Base-by-base conservation (phyloP, 768 basidiomycete species). In the Pisolithus orientalis region DNA sequence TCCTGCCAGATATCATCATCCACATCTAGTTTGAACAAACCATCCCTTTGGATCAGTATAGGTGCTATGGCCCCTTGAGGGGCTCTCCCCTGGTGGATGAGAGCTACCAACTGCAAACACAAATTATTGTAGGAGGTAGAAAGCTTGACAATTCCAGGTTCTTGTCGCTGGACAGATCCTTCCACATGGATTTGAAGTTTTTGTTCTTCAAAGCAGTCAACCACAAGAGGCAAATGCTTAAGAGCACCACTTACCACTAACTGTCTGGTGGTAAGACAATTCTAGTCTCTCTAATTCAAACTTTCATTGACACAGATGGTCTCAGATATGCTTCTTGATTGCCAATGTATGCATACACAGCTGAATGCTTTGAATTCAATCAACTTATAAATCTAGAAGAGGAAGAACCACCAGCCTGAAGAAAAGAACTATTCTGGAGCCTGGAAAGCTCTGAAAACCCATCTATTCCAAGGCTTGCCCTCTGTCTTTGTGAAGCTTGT, bases 1-100 rank as follows among this genome's bases (percentile, higher is more conserved):
- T 70, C 65, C 46, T 69, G 61, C 69, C 71, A 73, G 16, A 72
- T 70, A 16, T 58, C 55, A 54, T 70, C 68, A 59, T 72, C 70
- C 27, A 73, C 67, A 59, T 72, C 70, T 0, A 73, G 57, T 1
- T 52, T 49, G 40, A 64, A 73, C 3, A 73, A 43, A 1, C 57
- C 54, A 10, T 59, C 48, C 9, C 27, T 27, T 1, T 57, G 51
- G 32, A 72, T 67, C 6, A 45, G 46, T 5, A 48, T 39, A 13
- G 70, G 71, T 0, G 53, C 46, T 9, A 60, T 11, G 11, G 65
- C 62, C 28, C 58, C 53, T 3, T 24, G 32, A 1, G 69, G 68
- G 6, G 68, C 68, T 39, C 56, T 53, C 14, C 43, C 17, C 4
- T 49, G 16, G 0, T 34, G 37, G 21, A 69, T 67, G 1, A 66